Base-by-base conservation (phyloP, 2,329 filamentous ascomycete genomes). In the Ascochyta koolunga region DNA sequence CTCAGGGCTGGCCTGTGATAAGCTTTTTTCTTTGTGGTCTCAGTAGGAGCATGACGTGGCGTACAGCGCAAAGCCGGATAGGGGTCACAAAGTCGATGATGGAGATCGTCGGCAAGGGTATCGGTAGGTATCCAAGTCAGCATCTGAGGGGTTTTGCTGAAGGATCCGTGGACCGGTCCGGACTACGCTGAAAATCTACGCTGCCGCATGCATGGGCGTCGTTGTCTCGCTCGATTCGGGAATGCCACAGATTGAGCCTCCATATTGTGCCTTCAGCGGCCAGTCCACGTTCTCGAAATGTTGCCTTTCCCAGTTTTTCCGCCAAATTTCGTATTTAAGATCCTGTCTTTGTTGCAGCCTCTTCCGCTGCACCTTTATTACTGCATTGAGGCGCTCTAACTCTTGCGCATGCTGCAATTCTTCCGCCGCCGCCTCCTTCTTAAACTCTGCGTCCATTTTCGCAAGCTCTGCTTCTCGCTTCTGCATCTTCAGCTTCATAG, bases 401-500 rank as follows among this genome's bases (percentile, higher is more conserved):
- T 78, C 76, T 47, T 69, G 72, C 16, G 54, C 61, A 37, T 65
- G 71, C 22, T 62, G 59, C 21, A 62, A 54, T 42, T 78, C 74
- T 40, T 73, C 56, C 19, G 67, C 66, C 5, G 62, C 49, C 44
- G 71, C 71, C 49, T 75, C 72, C 33, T 66, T 65, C 19, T 73
- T 65, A 36, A 74, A 69, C 7, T 69, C 61, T 2, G 60, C 59
- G 11, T 71, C 67, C 36, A 79, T 45, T 16, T 75, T 69, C 25
- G 67, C 62, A 1, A 77, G 47, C 46, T 79, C 77, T n/a, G 65
- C 60, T 19, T 77, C 69, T 50, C 80, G 77, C 42, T 75, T 70
- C 41, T 74, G 66, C 5, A 68, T 45, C 16, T 74, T 72, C 6
- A 65, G 54, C 40, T 72, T 71, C 39, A 73, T 65, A 6, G 77